Evolutionary conservation across 139 green algal genomes (phyloP).

Genomic region (Pleodorina starrii): DNA sequence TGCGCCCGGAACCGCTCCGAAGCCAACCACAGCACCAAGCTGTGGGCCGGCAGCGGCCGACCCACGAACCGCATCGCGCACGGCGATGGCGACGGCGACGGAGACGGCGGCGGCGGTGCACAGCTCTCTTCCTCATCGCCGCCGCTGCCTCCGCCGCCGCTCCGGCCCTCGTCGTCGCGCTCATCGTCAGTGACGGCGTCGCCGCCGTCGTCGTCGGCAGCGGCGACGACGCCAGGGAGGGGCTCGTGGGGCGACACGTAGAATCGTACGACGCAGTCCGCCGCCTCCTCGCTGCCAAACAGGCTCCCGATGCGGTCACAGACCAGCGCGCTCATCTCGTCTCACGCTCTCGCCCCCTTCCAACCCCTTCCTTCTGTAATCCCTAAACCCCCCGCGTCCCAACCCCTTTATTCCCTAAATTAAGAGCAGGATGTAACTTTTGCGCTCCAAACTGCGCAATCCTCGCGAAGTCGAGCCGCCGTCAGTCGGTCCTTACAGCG

Average conservation of each 20-base stretch:
- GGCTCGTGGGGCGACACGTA: slow-evolving; percentile 10
- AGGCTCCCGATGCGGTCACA: neutral
- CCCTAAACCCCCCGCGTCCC: too few relatives aligned
- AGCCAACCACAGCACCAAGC: slow-evolving; percentile 2
- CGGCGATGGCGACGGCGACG: neutral
- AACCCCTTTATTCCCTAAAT: too few relatives aligned
- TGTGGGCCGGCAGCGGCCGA: neutral
- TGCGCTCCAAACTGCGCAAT: too few relatives aligned
- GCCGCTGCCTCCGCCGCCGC: neutral
- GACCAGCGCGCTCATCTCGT: neutral
- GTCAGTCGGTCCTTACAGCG: too few relatives aligned
- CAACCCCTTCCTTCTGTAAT: too few relatives aligned
- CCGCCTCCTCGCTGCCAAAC: slow-evolving; percentile 1
- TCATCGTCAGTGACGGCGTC: neutral
- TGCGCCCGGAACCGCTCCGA: slow-evolving; percentile 9
- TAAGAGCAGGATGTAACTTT: too few relatives aligned
- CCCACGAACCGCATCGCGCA: neutral
- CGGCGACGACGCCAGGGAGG: neutral
- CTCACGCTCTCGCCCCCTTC: neutral
- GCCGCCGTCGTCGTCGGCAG: neutral
- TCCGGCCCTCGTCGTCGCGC: neutral
- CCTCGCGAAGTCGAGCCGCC: too few relatives aligned
- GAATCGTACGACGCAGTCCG: slow-evolving; percentile 1
- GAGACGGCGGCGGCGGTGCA: neutral
- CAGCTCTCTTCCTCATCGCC: neutral